Evolutionary conservation across 495 filamentous ascomycete species (phyloP).

Genomic region (Xylaria palmicola): DNA sequence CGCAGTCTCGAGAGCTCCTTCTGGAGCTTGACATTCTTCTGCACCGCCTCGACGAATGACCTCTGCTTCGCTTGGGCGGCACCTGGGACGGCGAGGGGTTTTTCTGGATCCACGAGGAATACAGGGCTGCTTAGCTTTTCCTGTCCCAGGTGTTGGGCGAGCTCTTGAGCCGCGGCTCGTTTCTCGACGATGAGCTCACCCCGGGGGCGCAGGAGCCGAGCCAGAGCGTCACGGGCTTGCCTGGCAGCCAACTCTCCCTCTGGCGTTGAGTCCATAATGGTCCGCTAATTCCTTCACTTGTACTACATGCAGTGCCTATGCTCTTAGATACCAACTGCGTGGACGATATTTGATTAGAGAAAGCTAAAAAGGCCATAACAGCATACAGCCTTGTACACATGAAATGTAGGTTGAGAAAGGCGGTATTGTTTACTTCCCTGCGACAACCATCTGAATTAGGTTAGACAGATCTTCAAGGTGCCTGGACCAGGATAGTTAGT

Average conservation of each 20-base stretch:
- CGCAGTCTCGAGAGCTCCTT: slow-evolving; percentile 44
- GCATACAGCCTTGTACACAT: too few species aligned
- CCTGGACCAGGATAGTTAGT: too few species aligned
- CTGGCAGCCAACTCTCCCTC: slow-evolving; percentile 20
- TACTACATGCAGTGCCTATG: too few species aligned
- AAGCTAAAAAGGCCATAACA: too few species aligned
- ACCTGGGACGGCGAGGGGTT: slow-evolving; percentile 18
- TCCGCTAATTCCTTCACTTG: background rate
- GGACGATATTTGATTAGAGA: too few species aligned
- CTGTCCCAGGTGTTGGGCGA: slow-evolving; percentile 28
- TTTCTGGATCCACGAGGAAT: slow-evolving; percentile 35
- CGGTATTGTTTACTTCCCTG: too few species aligned
- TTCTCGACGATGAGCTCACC: slow-evolving; percentile 35
- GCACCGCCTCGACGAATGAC: slow-evolving; percentile 59
- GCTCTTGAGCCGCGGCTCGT: slow-evolving; percentile 29
- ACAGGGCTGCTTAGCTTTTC: slow-evolving; percentile 34
- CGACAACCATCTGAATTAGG: too few species aligned
- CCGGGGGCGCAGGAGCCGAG: slow-evolving; percentile 34
- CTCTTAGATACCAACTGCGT: too few species aligned
- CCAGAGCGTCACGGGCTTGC: slow-evolving; percentile 23
- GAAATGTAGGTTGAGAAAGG: too few species aligned
- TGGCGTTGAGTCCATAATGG: slow-evolving; percentile 9
- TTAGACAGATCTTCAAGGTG: too few species aligned
- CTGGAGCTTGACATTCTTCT: slow-evolving; percentile 55
- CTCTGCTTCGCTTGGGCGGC: slow-evolving; percentile 35